Base-by-base conservation (phyloP, 73 alveolate species). In the Tetrahymena malaccensis region DNA sequence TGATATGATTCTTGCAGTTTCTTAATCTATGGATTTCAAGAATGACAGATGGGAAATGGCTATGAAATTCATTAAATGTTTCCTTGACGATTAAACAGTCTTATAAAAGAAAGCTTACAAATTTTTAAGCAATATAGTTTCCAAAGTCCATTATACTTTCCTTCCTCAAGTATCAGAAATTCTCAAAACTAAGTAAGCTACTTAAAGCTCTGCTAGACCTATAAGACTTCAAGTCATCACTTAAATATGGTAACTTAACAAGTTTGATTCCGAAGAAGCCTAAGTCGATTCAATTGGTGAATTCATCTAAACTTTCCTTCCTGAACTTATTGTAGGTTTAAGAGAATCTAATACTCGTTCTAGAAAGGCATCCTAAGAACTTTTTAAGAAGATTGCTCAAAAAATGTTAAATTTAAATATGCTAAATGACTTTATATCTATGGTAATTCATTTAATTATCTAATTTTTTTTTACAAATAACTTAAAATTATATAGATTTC, bases 241-340 rank as follows among this genome's bases (percentile, higher is more conserved):
- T 35, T 25, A 33, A 37, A 85, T 95, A 43, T 93, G 56, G 85
- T 27, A 93, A 25, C 37, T 70, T 25, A 95, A 95, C 35, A 31
- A 95, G 33, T 38, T 89, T 37, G 93, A 43, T 55, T 27, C 21
- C 4, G 84, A 27, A 85, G 85, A 89, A 31, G 0, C 27, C 15
- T n/a, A 37, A 38, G 95, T 95, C 10, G 97, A 95, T 33, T 83
- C 58, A 34, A 85, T 85, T 93, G 93, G 94, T 25, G 84, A 93
- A 21, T 95, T 85, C 83, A 95, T 95, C 21, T 38, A 95, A 93
- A 43, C 70, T 31, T 95, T 95, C 57, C 94, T 95, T 55, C 97
- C 97, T 31, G 97, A 95, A 89, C 93, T 95, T 43, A 94, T 95
- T 9, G 95, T 95, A 25, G 97, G 95, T 17, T 43, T 94, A 10